Base-by-base conservation (phyloP, 2,329 filamentous ascomycete genomes). In the Penicillium verrucosum region DNA sequence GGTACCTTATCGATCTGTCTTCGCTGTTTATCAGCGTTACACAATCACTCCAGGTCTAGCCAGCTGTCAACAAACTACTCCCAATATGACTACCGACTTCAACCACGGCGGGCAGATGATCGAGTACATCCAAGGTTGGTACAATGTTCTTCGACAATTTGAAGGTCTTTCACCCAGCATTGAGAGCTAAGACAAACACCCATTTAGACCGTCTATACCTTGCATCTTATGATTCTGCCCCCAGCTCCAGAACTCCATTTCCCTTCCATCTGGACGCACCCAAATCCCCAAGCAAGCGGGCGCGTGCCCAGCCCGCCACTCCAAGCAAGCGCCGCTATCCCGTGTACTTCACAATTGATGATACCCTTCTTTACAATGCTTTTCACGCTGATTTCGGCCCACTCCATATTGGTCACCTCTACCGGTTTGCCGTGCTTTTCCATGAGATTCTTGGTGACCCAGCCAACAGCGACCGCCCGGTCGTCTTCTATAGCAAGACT, bases 301-400 rank as follows among this genome's bases (percentile, higher is more conserved):
- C 88, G 59, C 82, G 87, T 74, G 82, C 84, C 27, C 84, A 83
- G 57, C 81, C 85, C 32, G 83, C 82, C 23, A 80, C 84, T 18
- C 80, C 79, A 50, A 70, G 77, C 51, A 85, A 83, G 64, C 78
- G 74, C 43, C 74, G 77, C 49, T 77, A 87, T 54, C 94, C 94
- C 1, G 92, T 90, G 72, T 99, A 97, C 79, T 99, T 99, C 77
- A 93, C 91, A 49, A 87, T 97, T 65, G 94, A 99, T 72, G 90
- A 96, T 71, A 88, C 82, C 40, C 86, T 99, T 43, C 83, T 96
- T 45, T 99, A 99, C 82, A 99, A 99, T 75, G 92, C 93, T 32
- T 99, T 99, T 77, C 92, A 97, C 77, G 92, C 95, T 69, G 94
- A 99, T 78, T 99, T 99, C 75, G 94, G 94, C 68, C 94, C 94